Base-by-base conservation (phyloP, 208 protist species). In the Trypanosoma lewisi region DNA sequence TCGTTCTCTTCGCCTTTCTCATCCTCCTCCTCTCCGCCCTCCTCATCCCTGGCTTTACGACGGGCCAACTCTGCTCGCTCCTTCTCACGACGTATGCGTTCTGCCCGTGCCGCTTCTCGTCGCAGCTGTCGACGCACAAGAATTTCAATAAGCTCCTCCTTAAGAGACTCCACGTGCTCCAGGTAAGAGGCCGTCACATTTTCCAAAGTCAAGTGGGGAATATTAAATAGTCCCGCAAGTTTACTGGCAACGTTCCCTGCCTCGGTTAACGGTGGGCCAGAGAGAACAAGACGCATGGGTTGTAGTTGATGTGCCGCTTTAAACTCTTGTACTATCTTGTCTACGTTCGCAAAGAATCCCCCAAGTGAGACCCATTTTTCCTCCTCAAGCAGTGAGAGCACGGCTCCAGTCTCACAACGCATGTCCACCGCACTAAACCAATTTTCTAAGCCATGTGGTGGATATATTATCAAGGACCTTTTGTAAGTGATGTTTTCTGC, bases 191-290 rank as follows among this genome's bases (percentile, higher is more conserved):
- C 28, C 31, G 90, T 76, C 4, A 91, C 57, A 51, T 55, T 73
- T 9, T 74, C 54, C 4, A 76, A 23, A 0, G 71, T 82, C 28
- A 97, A 39, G 45, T 83, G 59, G 25, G 89, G 76, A 31, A 94
- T 63, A 47, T 67, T 54, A 76, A 93, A 95, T 33, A 82, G 53
- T 37, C 54, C 37, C 1, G 80, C 80, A 0, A 98, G 50, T 8
- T 34, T 31, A 2, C 36, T 33, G 1, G 90, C 77, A 9, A 93
- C 64, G 1, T 63, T 55, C 21, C 81, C 82, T 49, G 74, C 85
- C 21, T 85, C 85, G 19, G 68, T 78, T 14, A 88, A 74, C 36
- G 96, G 96, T 14, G 96, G 96, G 5, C 96, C 96, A 14, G 85
- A 67, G 6, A 97, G 54, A 41, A 94, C 36, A 39, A 91, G 19